phyloP scores from a whole-genome alignment of 1,284 basidiomycete genomes.

The Sutorius eximius region DNA sequence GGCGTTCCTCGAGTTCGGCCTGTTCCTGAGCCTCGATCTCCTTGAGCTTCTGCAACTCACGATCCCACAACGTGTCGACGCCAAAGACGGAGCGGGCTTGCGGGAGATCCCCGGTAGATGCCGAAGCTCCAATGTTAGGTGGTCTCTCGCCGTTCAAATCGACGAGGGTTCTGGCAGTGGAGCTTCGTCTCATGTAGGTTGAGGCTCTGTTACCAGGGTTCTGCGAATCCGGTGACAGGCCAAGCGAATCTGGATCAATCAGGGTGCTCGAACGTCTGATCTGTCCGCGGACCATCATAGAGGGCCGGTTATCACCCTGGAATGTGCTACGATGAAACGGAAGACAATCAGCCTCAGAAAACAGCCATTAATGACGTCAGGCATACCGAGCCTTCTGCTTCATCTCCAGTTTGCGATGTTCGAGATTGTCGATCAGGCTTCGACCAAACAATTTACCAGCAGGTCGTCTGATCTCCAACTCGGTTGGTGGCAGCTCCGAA shows the following conservation, averaged over 20 bases:
- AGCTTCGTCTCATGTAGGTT: conserved; percentile 47
- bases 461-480: conserved; percentile 44
- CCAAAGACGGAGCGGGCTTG: conserved; percentile 76
- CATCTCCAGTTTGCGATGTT: conserved; percentile 72
- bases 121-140: conserved; percentile 31
- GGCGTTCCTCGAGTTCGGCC: conserved; percentile 48
- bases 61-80: conserved; percentile 78
- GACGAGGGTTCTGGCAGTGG: conserved; percentile 58
- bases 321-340: conserved; percentile 51
- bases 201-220: conserved; percentile 27
- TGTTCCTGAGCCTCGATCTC: conserved; percentile 68
- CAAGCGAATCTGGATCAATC: conserved; percentile 67
- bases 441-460: conserved; percentile 78
- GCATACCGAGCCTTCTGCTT: conserved; percentile 70
- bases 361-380: conserved; percentile 1
- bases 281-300: conserved; percentile 75
- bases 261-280: conserved; percentile 60
- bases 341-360: conserved; percentile 11
- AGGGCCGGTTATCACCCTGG: conserved; percentile 73
- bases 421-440: conserved; percentile 79
- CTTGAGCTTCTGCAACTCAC: conserved; percentile 71
- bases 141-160: conserved; percentile 47
- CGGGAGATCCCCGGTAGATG: conserved; percentile 32
- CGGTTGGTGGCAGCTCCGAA: conserved; percentile 22
- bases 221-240: conserved; percentile 27